These are phyloP conservation scores for Pichia sp. DNA, from an alignment of 1,139 yeast species.

Conservation along the genomic window DNA sequence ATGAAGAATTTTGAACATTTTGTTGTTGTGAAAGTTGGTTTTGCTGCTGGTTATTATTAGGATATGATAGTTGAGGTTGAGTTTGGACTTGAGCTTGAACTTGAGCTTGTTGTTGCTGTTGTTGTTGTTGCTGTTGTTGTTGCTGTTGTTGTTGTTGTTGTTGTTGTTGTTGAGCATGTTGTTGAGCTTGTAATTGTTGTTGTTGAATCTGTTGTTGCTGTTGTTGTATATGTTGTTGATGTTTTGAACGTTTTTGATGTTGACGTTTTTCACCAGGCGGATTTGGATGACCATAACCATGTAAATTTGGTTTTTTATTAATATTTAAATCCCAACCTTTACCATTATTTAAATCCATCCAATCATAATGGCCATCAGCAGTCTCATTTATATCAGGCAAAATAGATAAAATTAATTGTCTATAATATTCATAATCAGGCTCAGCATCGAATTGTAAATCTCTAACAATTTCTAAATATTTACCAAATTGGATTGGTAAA, in stretches of 20 bases:
- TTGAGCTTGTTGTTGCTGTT: too few relatives aligned
- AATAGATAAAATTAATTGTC: conserved; percentile 55
- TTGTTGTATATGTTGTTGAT: conserved; percentile 11
- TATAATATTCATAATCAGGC: conserved; percentile 70
- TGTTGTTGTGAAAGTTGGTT: conserved; percentile 3
- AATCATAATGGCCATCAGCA: conserved; percentile 69
- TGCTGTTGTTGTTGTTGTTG: conserved; percentile 11
- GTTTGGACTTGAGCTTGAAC: too few relatives aligned
- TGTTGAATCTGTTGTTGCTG: conserved; percentile 8
- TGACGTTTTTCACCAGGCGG: conserved; percentile 56
- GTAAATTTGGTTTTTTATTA: conserved; percentile 72
- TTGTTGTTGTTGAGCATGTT: conserved; percentile 10
- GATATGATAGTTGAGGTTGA: too few relatives aligned
- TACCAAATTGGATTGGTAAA: conserved; percentile 70
- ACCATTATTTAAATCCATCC: conserved; percentile 80
- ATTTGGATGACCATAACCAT: conserved; percentile 72
- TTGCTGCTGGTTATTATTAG: too few relatives aligned
- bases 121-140: conserved; percentile 3
- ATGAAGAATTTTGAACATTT: background rate
- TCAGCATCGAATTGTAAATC: conserved; percentile 68
- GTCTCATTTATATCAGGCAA: conserved; percentile 50
- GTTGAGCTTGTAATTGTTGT: conserved; percentile 5
- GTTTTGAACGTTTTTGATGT: conserved; percentile 36
- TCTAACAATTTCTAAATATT: conserved; percentile 65
- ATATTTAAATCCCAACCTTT: conserved; percentile 78